Percentiles rank a stretch among this genome's conserved stretches.
These are phyloP conservation scores for Thraustochytrium sp. DNA, from an alignment of 352 stramenopile species.

Conservation along the genomic window DNA sequence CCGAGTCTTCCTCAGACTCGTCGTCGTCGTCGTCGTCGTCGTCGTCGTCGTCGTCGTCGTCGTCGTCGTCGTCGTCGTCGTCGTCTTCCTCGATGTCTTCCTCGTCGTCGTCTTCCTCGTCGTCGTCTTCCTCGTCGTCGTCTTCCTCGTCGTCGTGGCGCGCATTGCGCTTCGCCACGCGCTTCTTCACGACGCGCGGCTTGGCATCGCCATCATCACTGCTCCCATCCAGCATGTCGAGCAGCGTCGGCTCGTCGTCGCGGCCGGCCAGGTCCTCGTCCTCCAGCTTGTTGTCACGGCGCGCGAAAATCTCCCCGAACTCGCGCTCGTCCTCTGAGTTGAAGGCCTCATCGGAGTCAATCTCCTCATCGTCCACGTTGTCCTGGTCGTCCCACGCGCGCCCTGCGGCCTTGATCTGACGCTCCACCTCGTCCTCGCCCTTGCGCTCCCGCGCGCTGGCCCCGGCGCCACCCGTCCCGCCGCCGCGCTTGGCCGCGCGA, in stretches of 20 bases:
- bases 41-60: conserved; percentile 47
- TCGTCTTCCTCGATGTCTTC: conserved; percentile 55
- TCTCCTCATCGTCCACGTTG: conserved; percentile 47
- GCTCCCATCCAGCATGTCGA: neutral
- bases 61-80: conserved; percentile 43
- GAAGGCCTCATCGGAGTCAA: conserved; percentile 46
- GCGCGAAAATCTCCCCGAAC: conserved; percentile 44
- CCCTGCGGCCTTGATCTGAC: too few relatives aligned
- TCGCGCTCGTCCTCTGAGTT: conserved; percentile 47
- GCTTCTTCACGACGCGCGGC: neutral
- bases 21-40: conserved; percentile 53
- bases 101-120: conserved; percentile 56
- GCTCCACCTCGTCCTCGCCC: neutral
- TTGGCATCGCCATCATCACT: conserved; percentile 30
- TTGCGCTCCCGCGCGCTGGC: too few relatives aligned
- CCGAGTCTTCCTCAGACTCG: conserved; percentile 59
- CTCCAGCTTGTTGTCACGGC: conserved; percentile 37
- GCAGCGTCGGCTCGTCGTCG: conserved; percentile 34
- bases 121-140: conserved; percentile 48
- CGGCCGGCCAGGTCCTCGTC: conserved; percentile 31
- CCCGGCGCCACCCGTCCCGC: too few relatives aligned
- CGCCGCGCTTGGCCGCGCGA: too few relatives aligned
- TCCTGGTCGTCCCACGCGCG: too few relatives aligned
- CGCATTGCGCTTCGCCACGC: neutral
- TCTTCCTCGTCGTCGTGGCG: conserved; percentile 44